phyloP scores from a whole-genome alignment of 2,329 filamentous ascomycete species.

The Fusarium succisae region DNA sequence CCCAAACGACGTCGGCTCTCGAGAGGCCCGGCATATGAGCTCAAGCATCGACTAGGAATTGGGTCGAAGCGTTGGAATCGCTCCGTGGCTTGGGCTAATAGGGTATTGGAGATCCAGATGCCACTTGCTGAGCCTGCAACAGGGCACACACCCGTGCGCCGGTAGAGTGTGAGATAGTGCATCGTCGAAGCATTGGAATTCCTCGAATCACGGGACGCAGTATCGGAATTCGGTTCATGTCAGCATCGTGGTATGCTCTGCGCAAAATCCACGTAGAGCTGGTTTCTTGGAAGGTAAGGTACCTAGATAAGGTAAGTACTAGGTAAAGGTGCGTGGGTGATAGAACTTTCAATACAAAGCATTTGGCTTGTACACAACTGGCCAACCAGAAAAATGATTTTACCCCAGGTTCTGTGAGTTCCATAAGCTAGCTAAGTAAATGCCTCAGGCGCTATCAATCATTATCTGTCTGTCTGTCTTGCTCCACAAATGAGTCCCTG shows the following conservation, averaged over 20 bases:
- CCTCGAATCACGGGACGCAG: neutral
- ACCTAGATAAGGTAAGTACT: neutral
- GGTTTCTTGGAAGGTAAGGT: neutral
- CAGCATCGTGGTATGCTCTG: slow-evolving; percentile 13
- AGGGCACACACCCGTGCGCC: slow-evolving; percentile 34
- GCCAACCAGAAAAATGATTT: slow-evolving; percentile 21
- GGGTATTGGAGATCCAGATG: slow-evolving; percentile 47
- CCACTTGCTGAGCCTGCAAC: slow-evolving; percentile 33
- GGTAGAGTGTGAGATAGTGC: slow-evolving; percentile 38
- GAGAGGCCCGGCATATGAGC: slow-evolving; percentile 62
- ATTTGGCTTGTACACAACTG: neutral
- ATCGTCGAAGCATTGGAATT: slow-evolving; percentile 46
- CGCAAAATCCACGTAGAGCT: neutral
- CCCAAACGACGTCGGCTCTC: slow-evolving; percentile 64
- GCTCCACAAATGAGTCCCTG: neutral
- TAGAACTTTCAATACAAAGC: slow-evolving; percentile 9
- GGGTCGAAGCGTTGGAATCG: slow-evolving; percentile 40
- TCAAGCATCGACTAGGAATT: slow-evolving; percentile 44
- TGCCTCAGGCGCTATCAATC: slow-evolving; percentile 15
- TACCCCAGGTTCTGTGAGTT: slow-evolving; percentile 20
- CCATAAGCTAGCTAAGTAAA: neutral
- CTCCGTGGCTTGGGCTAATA: slow-evolving; percentile 48
- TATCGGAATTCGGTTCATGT: slow-evolving; percentile 8
- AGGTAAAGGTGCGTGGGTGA: neutral
- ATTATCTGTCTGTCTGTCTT: too few species aligned